Evolutionary conservation across 371 early-diverging fungal species (phyloP).

Genomic region (Rhizopus arrhizus): DNA sequence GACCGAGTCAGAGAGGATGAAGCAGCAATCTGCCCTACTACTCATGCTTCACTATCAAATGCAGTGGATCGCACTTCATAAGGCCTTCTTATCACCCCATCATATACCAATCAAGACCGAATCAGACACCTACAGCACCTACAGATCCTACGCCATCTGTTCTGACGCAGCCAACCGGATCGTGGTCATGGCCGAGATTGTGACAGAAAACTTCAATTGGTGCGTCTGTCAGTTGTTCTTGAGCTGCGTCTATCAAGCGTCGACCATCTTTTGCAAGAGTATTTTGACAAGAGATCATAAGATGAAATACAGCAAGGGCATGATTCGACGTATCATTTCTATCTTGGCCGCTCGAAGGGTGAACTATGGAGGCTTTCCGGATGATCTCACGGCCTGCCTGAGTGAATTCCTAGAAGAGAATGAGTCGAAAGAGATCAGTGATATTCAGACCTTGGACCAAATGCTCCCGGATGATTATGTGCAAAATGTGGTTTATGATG

Average conservation of each 20-base stretch:
- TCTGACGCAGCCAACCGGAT: constrained; percentile 52
- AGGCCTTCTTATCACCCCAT: constrained; percentile 35
- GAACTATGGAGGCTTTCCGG: constrained; percentile 45
- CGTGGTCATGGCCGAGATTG: constrained; percentile 37
- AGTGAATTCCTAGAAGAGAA: constrained; percentile 43
- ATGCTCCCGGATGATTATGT: constrained; percentile 17
- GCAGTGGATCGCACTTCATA: constrained; percentile 50
- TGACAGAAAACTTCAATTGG: constrained; percentile 43
- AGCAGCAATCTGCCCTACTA: constrained; percentile 38
- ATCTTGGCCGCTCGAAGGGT: constrained; percentile 34
- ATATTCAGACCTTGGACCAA: constrained; percentile 18
- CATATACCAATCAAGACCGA: neutral
- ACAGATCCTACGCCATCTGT: constrained; percentile 43
- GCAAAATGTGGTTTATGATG: constrained; percentile 24
- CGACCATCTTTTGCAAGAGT: constrained; percentile 46
- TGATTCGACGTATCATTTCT: constrained; percentile 46
- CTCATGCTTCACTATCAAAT: constrained; percentile 51
- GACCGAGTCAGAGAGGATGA: constrained; percentile 26
- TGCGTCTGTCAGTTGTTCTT: constrained; percentile 42
- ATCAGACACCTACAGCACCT: constrained; percentile 16
- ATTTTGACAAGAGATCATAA: constrained; percentile 27
- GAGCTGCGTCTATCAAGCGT: constrained; percentile 38
- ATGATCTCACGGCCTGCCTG: constrained; percentile 44
- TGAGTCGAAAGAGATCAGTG: constrained; percentile 29
- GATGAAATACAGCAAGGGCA: constrained; percentile 27